These are phyloP conservation scores for Blastomyces parvus DNA, from an alignment of 2,329 filamentous ascomycete genomes.

Conservation along the genomic window DNA sequence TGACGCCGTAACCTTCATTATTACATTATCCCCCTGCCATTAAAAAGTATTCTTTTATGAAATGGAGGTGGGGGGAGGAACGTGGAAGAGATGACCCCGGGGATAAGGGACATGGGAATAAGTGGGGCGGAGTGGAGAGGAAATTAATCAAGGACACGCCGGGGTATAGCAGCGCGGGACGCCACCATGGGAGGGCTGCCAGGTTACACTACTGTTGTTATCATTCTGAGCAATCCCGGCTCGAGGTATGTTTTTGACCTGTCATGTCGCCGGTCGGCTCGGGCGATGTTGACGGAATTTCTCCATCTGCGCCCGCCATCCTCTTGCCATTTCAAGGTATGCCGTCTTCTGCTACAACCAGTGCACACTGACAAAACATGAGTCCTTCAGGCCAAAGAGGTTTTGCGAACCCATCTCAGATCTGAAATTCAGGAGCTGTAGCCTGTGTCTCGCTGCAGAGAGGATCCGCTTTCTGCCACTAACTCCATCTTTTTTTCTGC, in stretches of 20 bases:
- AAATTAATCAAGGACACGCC: not conserved
- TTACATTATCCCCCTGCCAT: not conserved
- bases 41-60: not conserved
- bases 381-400: not conserved
- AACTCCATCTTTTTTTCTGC: not conserved
- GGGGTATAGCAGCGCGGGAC: not conserved
- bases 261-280: not conserved
- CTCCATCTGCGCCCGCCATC: not conserved
- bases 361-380: not conserved
- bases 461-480: not conserved
- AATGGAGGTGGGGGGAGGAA: not conserved
- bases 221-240: not conserved
- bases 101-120: not conserved
- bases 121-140: slow-evolving; percentile 7
- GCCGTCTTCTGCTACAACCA: not conserved
- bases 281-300: too few species aligned
- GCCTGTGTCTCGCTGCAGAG: not conserved
- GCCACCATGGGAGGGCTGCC: not conserved
- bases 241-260: not conserved
- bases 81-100: not conserved
- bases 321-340: not conserved
- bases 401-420: not conserved
- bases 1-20: not conserved
- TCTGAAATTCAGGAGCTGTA: not conserved
- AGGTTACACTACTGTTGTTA: not conserved